These are phyloP conservation scores for Trametes meyenii DNA, from an alignment of 768 basidiomycete genomes.

Conservation along the genomic window DNA sequence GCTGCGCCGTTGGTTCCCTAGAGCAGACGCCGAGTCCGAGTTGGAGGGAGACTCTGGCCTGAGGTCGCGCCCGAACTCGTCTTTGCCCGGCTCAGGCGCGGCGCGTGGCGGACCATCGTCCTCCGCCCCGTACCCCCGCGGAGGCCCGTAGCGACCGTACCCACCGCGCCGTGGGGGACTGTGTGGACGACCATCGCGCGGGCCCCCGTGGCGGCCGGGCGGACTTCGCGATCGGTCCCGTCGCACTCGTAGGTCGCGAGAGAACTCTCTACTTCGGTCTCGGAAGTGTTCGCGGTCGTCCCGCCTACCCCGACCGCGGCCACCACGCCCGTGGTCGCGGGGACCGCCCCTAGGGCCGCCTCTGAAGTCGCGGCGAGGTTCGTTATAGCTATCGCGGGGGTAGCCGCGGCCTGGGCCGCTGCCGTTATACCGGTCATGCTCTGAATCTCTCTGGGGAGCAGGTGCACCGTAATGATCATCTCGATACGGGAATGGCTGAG, in stretches of 20 bases:
- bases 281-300: conserved; percentile 55
- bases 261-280: conserved; percentile 50
- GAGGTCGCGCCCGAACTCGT: conserved; percentile 88
- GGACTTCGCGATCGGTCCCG: conserved; percentile 79
- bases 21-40: conserved; percentile 10
- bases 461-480: conserved; percentile 44
- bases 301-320: conserved; percentile 65
- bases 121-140: conserved; percentile 24
- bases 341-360: conserved; percentile 59
- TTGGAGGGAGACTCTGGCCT: conserved; percentile 52
- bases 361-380: conserved; percentile 52
- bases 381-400: conserved; percentile 50
- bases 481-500: conserved; percentile 40
- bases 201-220: conserved; percentile 50
- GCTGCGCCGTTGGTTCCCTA: conserved; percentile 6
- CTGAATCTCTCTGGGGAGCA: conserved; percentile 37
- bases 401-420: conserved; percentile 48
- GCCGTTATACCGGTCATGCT: conserved; percentile 48
- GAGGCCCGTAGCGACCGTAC: neutral
- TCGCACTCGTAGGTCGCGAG: conserved; percentile 46
- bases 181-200: conserved; percentile 54
- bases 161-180: conserved; percentile 53
- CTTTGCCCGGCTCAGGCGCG: conserved; percentile 53
- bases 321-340: conserved; percentile 58
- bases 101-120: conserved; percentile 23